Base-by-base conservation (phyloP, 495 filamentous ascomycete species). In the Daldinia loculata region DNA sequence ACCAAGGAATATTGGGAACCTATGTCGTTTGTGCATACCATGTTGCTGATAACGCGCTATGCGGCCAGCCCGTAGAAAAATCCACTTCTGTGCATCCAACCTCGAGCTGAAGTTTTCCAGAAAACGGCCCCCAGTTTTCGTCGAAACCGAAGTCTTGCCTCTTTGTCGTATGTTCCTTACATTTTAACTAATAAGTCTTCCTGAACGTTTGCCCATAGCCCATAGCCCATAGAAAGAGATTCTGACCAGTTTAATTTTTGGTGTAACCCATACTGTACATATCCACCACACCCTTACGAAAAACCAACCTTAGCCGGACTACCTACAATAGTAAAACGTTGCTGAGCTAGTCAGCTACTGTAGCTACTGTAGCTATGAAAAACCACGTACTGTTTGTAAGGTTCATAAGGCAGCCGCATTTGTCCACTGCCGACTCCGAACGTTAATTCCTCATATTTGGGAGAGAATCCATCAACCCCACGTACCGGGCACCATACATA, bases 31-130 rank as follows among this genome's bases (percentile, higher is more conserved):
- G 30, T 63, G 27, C 53, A 72, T 72, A 59, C 43, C 45, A 27
- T 63, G 58, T 17, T 71, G 69, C 59, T 66, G 66, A 71, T 45
- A 53, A 53, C 30, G 60, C 56, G 22, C 32, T 61, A 72, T 72
- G 65, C 70, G 55, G 36, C 56, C 64, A 56, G 51, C 65, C 61
- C 56, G 55, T 30, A 38, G 34, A 27, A 57, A 51, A 61, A n/a
- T 66, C 70, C 68, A 66, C 30, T 67, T 19, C 65, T 24, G 51
- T 69, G 65, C 70, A 58, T 72, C 48, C 14, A 56, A 59, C 60
- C 48, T 72, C 32, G 65, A 72, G 55, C 63, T 72, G 69, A 63
- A 67, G 30, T 72, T 72, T 72, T 72, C 70, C 65, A 69, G 70
- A 69, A 72, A 72, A 68, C 61, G 7, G 61, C 65, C 70, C 61